Percentiles rank a stretch among this genome's conserved stretches.
Evolutionary conservation across 2,329 filamentous ascomycete genomes (phyloP).

Genomic region (Laburnicola sp.): DNA sequence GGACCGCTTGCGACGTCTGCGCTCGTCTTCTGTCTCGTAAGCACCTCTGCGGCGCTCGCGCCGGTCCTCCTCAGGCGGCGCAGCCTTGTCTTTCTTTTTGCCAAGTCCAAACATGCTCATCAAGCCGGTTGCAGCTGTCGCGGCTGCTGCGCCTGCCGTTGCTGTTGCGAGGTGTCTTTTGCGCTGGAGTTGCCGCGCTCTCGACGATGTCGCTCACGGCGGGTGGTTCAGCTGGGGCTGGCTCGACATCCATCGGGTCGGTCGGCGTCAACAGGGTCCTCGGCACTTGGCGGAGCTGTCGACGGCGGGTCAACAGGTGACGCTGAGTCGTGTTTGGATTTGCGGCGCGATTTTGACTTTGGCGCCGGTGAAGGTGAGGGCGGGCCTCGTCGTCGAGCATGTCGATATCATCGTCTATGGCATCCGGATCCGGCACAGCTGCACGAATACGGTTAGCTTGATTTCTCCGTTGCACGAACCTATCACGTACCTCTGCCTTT

Average conservation of each 20-base stretch:
- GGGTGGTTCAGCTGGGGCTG: constrained; percentile 56
- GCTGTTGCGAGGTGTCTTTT: constrained; percentile 54
- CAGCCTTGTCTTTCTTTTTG: constrained; percentile 38
- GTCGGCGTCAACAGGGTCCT: constrained; percentile 50
- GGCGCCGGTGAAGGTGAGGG: constrained; percentile 30
- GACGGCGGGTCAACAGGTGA: constrained; percentile 40
- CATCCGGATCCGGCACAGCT: constrained; percentile 60
- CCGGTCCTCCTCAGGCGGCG: constrained; percentile 31
- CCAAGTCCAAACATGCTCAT: constrained; percentile 57
- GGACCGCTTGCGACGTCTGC: constrained; percentile 43
- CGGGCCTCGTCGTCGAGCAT: constrained; percentile 50
- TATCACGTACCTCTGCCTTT: constrained; percentile 54
- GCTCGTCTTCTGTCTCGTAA: constrained; percentile 45
- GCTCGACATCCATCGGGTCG: constrained; percentile 43
- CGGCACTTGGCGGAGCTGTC: constrained; percentile 45
- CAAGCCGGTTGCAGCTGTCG: constrained; percentile 55
- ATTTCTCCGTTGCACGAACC: constrained; percentile 40
- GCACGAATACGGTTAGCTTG: constrained; percentile 36
- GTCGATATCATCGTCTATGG: constrained; percentile 64
- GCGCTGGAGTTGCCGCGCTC: constrained; percentile 64
- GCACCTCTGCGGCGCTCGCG: constrained; percentile 37
- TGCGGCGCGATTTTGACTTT: constrained; percentile 45
- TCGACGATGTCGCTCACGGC: constrained; percentile 48
- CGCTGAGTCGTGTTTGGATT: constrained; percentile 47
- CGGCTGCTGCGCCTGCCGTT: constrained; percentile 43